Conservation (phyloP, 78 protist genomes). For the Guillardia theta region DNA sequence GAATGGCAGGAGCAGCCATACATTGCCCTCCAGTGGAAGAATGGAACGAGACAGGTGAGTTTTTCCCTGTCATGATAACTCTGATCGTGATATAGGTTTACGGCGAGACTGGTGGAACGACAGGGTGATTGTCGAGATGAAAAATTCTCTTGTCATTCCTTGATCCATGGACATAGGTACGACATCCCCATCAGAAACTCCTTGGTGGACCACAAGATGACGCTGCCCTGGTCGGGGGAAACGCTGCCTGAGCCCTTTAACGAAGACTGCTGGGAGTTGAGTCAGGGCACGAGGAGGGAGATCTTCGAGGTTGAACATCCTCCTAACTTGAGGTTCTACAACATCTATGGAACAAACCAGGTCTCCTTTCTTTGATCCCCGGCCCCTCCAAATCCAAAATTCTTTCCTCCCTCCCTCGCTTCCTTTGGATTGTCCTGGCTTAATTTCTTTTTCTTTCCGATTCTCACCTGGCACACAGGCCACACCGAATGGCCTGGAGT, state of each 20-base stretch:
- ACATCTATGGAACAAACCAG: neutral
- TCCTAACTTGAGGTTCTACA: neutral
- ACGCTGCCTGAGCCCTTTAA: neutral
- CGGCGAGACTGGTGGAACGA: neutral
- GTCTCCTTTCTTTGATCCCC: neutral
- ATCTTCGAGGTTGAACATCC: neutral
- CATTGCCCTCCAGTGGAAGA: neutral
- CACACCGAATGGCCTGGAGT: too few relatives aligned
- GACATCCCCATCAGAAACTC: neutral
- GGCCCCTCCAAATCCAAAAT: too few relatives aligned
- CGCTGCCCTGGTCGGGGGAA: neutral
- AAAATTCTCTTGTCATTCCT: too few relatives aligned
- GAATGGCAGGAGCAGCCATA: neutral
- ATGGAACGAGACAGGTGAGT: neutral
- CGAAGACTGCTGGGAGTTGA: neutral
- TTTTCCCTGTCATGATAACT: too few relatives aligned
- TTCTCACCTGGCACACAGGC: too few relatives aligned
- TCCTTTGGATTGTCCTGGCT: too few relatives aligned
- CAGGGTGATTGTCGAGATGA: neutral
- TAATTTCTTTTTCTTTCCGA: too few relatives aligned
- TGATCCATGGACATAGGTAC: too few relatives aligned
- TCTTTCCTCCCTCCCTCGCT: too few relatives aligned
- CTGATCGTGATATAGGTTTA: too few relatives aligned
- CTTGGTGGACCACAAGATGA: neutral
- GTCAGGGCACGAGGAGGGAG: neutral